phyloP scores from a whole-genome alignment of 2,329 filamentous ascomycete genomes.

The Ceratocystis diversiconidia region DNA sequence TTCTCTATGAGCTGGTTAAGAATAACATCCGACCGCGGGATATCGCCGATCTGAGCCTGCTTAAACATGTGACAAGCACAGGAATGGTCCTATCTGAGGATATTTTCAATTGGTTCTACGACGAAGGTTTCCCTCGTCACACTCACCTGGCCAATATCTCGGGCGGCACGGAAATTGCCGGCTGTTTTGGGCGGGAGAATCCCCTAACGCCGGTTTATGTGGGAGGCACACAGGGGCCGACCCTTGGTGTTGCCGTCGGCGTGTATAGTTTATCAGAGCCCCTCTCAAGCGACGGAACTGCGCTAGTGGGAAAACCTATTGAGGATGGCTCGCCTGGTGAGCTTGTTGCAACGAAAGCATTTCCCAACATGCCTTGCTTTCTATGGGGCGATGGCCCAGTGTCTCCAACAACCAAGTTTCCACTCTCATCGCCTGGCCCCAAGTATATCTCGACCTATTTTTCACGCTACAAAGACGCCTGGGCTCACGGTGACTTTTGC shows the following conservation, averaged over 20 bases:
- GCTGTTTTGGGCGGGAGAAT: conserved; percentile 51
- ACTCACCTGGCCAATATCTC: conserved; percentile 61
- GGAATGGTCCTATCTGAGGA: conserved; percentile 71
- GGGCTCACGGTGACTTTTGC: conserved; percentile 76
- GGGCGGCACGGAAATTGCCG: conserved; percentile 61
- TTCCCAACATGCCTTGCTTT: conserved; percentile 60
- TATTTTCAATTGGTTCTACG: conserved; percentile 67
- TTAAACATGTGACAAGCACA: conserved; percentile 53
- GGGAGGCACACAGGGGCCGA: conserved; percentile 38
- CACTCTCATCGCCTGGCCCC: conserved; percentile 30
- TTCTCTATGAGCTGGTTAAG: conserved; percentile 59
- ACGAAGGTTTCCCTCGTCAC: conserved; percentile 50
- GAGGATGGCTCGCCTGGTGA: conserved; percentile 55
- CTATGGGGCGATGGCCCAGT: conserved; percentile 43
- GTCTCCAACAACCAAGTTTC: conserved; percentile 20
- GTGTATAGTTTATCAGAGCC: conserved; percentile 48
- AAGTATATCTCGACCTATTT: conserved; percentile 50
- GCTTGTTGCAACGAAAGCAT: conserved; percentile 53
- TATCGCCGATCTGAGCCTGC: conserved; percentile 45
- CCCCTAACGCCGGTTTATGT: conserved; percentile 47
- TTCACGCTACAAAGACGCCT: conserved; percentile 49
- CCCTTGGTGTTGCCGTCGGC: conserved; percentile 36
- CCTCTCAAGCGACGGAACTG: conserved; percentile 20
- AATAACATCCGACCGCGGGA: conserved; percentile 46
- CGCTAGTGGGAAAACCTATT: conserved; percentile 31